Conservation (phyloP, 108 stramenopile species). For the Poteriospumella lacustris region DNA sequence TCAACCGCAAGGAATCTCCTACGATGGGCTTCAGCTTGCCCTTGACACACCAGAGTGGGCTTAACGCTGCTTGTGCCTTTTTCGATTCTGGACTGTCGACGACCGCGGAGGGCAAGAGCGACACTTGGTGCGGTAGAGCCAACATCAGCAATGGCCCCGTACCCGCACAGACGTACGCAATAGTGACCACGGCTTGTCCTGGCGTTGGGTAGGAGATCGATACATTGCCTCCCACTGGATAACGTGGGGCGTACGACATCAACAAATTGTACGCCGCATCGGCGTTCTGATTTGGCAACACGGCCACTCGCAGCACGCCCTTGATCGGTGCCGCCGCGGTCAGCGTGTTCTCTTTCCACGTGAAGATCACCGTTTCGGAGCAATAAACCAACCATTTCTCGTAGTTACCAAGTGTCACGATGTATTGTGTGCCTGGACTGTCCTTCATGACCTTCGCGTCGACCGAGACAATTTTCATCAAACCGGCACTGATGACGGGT, state of each 20-base stretch:
- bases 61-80: background rate
- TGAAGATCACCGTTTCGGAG: slow-evolving; percentile 1
- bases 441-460: slow-evolving; percentile 16
- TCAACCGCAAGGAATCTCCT: background rate
- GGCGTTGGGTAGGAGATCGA: background rate
- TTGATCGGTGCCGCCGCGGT: background rate
- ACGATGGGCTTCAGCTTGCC: slow-evolving; percentile 3
- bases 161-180: background rate
- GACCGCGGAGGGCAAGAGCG: background rate
- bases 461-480: background rate
- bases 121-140: background rate
- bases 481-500: background rate
- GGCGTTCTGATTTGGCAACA: slow-evolving; percentile 8
- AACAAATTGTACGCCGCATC: slow-evolving; percentile 15
- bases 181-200: background rate
- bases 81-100: background rate
- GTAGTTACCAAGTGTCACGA: slow-evolving; percentile 25
- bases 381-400: slow-evolving; percentile 27
- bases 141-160: slow-evolving; percentile 15
- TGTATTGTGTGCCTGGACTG: slow-evolving; percentile 4
- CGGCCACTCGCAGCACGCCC: slow-evolving; percentile 6
- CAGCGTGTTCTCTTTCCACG: slow-evolving; percentile 6
- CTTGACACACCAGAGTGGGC: slow-evolving; percentile 3
- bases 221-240: slow-evolving; percentile 7
- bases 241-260: background rate